Evolutionary conservation across 1,139 yeast species (phyloP).

Genomic region (Pichia sp.): DNA sequence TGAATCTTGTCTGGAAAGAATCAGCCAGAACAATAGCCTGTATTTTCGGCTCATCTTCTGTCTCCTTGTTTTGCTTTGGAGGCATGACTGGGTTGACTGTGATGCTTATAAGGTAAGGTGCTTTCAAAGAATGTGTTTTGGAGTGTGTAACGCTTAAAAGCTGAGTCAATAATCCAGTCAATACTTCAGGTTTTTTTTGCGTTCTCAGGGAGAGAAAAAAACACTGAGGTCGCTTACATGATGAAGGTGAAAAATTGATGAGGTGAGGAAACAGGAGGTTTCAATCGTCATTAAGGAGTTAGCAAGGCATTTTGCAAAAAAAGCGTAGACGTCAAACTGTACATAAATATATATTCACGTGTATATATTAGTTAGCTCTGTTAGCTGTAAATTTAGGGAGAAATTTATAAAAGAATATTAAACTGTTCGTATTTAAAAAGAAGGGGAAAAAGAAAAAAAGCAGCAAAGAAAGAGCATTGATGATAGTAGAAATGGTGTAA

Average conservation of each 20-base stretch:
- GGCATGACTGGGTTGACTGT: constrained; percentile 16
- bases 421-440: background rate
- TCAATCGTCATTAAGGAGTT: no score
- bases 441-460: background rate
- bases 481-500: background rate
- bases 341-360: no score
- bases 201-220: background rate
- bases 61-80: constrained; percentile 22
- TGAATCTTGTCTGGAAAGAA: constrained; percentile 84
- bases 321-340: no score
- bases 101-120: background rate
- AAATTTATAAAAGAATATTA: background rate
- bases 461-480: background rate
- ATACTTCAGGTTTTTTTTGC: no score
- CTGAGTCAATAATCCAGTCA: no score
- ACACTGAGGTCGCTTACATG: background rate
- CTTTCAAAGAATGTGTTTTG: no score
- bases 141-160: no score
- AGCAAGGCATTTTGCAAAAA: no score
- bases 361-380: no score
- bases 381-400: no score
- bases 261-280: background rate
- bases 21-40: constrained; percentile 95
- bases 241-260: background rate
- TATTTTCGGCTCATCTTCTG: constrained; percentile 60